A percentile compares a stretch with the other conserved stretches of the same genome.
These are phyloP conservation scores for Areca catechu DNA, from an alignment of 176 grass and related monocot species.

Conservation along the genomic window DNA sequence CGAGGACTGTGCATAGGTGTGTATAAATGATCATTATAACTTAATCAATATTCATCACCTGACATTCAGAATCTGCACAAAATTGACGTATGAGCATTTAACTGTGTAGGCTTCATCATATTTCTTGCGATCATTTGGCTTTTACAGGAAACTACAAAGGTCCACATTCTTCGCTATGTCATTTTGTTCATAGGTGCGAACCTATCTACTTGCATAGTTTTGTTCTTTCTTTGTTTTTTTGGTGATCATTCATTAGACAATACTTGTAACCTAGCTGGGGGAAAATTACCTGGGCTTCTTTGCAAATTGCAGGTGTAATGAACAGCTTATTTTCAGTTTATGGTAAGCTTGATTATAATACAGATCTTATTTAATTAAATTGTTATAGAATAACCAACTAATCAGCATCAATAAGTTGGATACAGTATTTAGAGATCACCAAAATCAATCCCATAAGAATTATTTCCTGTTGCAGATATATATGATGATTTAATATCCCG, in stretches of 20 bases:
- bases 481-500: constrained; percentile 97
- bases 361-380: background rate
- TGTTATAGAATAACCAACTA: constrained; percentile 21
- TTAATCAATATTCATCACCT: no score
- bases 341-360: constrained; percentile 40
- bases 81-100: constrained; percentile 5
- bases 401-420: background rate
- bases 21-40: constrained; percentile 3
- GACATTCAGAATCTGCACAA: no score
- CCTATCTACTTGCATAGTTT: background rate
- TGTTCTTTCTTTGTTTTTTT: background rate
- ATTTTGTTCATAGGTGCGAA: constrained; percentile 90
- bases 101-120: constrained; percentile 68
- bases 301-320: constrained; percentile 72
- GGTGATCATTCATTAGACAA: no score
- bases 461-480: constrained; percentile 52
- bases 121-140: constrained; percentile 83
- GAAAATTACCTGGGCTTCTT: constrained; percentile 4
- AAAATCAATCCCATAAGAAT: no score
- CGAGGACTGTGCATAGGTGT: constrained; percentile 94
- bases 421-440: background rate
- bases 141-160: constrained; percentile 68
- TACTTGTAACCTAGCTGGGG: no score
- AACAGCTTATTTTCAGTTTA: constrained; percentile 99
- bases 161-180: constrained; percentile 73